A percentile compares a stretch with the other conserved stretches of the same genome.
phyloP scores from a whole-genome alignment of 306 rosid genomes.

The Casuarina glauca region DNA sequence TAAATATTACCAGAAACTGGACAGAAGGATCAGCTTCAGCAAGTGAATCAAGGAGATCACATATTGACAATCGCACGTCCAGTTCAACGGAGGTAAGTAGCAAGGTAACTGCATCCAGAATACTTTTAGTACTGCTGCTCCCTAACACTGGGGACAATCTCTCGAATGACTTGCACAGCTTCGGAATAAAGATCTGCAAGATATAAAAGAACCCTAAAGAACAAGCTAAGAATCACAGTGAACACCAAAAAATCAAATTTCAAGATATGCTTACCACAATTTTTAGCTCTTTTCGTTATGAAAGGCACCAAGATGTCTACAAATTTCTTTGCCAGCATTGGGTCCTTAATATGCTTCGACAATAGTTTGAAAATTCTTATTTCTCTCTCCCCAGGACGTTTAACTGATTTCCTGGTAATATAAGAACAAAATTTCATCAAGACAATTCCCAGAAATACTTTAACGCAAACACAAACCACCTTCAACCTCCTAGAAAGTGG shows the following conservation, averaged over 20 bases:
- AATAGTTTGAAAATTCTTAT: conserved; percentile 64
- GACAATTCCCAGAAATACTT: background rate
- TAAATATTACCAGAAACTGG: conserved; percentile 54
- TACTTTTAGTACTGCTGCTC: conserved; percentile 47
- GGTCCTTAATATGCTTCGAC: conserved; percentile 61
- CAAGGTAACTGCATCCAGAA: conserved; percentile 64
- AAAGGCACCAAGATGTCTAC: conserved; percentile 67
- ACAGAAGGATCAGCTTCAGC: conserved; percentile 62
- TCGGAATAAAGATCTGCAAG: conserved; percentile 64
- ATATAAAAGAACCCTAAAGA: conserved; percentile 27
- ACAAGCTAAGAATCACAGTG: conserved; percentile 11
- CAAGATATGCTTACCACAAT: conserved; percentile 51
- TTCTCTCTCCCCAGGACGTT: conserved; percentile 67
- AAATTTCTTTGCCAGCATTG: conserved; percentile 57
- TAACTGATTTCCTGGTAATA: conserved; percentile 68
- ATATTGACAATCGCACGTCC: conserved; percentile 64
- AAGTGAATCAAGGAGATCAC: conserved; percentile 76
- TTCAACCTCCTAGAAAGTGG: too few relatives aligned
- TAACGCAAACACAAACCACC: background rate
- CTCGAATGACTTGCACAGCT: conserved; percentile 58
- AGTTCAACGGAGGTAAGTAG: conserved; percentile 59
- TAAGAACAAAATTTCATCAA: conserved; percentile 13
- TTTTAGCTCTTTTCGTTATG: conserved; percentile 50
- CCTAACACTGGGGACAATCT: conserved; percentile 61
- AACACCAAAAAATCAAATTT: conserved; percentile 14